phyloP scores from a whole-genome alignment of 805 yeast species.

The Cyberlindnera subsufficiens region DNA sequence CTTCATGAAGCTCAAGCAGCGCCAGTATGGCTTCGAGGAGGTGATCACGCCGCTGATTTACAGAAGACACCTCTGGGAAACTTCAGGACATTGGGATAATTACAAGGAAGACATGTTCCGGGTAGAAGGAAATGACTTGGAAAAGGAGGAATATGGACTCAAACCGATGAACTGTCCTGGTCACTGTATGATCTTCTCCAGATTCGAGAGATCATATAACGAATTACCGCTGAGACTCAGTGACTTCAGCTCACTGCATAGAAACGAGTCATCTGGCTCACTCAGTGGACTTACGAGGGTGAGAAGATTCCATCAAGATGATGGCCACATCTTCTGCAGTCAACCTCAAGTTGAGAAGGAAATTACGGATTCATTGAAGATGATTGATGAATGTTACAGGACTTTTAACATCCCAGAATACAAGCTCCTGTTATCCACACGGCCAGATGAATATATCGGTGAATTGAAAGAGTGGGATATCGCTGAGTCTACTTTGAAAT shows the following conservation, averaged over 20 bases:
- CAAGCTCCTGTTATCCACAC: conserved; percentile 70
- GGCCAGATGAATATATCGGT: conserved; percentile 84
- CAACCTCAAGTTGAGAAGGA: conserved; percentile 70
- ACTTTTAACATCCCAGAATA: conserved; percentile 43
- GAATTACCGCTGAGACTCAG: conserved; percentile 83
- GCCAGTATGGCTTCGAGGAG: conserved; percentile 79
- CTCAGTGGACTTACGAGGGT: conserved; percentile 89
- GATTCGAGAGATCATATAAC: conserved; percentile 72
- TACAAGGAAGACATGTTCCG: conserved; percentile 92
- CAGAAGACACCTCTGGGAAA: conserved; percentile 79
- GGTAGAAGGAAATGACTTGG: conserved; percentile 53
- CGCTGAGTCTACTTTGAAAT: conserved; percentile 67
- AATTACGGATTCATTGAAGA: conserved; percentile 61
- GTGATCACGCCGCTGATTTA: conserved; percentile 90
- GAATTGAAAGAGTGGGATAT: conserved; percentile 68
- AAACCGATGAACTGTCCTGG: conserved; percentile 98
- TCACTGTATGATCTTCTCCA: conserved; percentile 78
- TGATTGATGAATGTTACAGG: conserved; percentile 70
- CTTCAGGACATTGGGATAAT: conserved; percentile 94
- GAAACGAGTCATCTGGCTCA: conserved; percentile 95
- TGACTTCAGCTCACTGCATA: conserved; percentile 87
- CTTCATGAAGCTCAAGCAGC: conserved; percentile 84
- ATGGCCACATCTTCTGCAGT: conserved; percentile 93
- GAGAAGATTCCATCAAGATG: conserved; percentile 95
- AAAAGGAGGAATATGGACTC: conserved; percentile 58